These are phyloP conservation scores for Areca catechu DNA, from an alignment of 176 grass and related monocot species.

Conservation along the genomic window DNA sequence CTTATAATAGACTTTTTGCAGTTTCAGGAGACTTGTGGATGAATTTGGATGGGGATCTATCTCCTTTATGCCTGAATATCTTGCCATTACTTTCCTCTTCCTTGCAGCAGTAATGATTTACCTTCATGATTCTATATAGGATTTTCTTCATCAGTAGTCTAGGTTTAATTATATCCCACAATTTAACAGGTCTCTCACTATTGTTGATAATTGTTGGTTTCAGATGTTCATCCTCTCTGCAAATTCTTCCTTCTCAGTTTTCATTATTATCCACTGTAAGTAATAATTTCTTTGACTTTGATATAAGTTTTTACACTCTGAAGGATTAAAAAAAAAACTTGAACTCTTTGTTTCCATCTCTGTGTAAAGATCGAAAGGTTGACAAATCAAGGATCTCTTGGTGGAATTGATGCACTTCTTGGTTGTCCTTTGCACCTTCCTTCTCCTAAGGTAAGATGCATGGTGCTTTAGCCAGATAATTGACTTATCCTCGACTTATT, in stretches of 20 bases:
- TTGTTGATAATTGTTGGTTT: conserved; percentile 9
- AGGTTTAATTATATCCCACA: conserved; percentile 3
- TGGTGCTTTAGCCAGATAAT: background rate
- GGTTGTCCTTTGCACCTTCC: conserved; percentile 90
- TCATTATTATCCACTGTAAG: conserved; percentile 68
- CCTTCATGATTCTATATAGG: conserved; percentile 20
- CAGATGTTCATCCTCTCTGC: conserved; percentile 60
- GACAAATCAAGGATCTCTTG: conserved; percentile 75
- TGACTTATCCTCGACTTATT: background rate
- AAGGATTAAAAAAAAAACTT: conserved; percentile 7
- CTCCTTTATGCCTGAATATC: conserved; percentile 87
- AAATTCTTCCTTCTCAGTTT: conserved; percentile 63
- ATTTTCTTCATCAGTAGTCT: conserved; percentile 15
- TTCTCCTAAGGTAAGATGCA: conserved; percentile 53
- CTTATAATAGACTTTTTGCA: conserved; percentile 13
- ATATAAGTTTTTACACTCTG: conserved; percentile 23
- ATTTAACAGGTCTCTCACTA: background rate
- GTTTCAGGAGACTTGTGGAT: conserved; percentile 91
- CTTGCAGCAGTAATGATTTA: conserved; percentile 45
- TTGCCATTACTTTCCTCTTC: conserved; percentile 48
- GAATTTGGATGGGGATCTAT: conserved; percentile 82
- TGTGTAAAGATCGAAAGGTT: conserved; percentile 50
- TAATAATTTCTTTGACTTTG: conserved; percentile 10
- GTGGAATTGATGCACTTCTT: conserved; percentile 81
- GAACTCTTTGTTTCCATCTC: conserved; percentile 16